Conservation (phyloP, 164 flowering plant species). For the Vitis cinerea region DNA sequence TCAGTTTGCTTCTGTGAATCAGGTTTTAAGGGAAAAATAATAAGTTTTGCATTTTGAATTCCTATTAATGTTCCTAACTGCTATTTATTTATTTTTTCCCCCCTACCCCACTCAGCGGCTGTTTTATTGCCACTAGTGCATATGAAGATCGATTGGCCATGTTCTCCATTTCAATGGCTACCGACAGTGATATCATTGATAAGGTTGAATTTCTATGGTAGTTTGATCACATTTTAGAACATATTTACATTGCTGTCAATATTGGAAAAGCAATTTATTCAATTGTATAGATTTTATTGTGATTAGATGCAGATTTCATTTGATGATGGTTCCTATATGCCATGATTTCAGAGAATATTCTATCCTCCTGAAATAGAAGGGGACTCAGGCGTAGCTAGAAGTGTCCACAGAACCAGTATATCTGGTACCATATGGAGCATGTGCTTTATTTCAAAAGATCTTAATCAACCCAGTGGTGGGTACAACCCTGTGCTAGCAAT, state of each 20-base stretch:
- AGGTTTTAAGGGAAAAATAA: no score
- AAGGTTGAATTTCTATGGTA: constrained; percentile 42
- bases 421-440: constrained; percentile 96
- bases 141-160: constrained; percentile 76
- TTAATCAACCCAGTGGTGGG: constrained; percentile 36
- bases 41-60: neutral
- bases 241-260: neutral
- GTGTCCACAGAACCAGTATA: constrained; percentile 31
- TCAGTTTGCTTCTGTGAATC: no score
- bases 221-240: constrained; percentile 1
- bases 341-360: constrained; percentile 54
- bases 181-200: constrained; percentile 57
- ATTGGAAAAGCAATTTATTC: neutral
- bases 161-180: constrained; percentile 62
- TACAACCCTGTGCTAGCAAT: constrained; percentile 70
- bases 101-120: constrained; percentile 46
- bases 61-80: constrained; percentile 15
- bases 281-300: no score
- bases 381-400: constrained; percentile 25
- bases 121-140: constrained; percentile 84
- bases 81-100: constrained; percentile 16
- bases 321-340: constrained; percentile 3
- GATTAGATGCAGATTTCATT: constrained; percentile 4
- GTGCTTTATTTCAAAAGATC: constrained; percentile 76
- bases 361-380: constrained; percentile 69